These are phyloP conservation scores for Thermomucor indicae-seudaticae DNA, from an alignment of 371 early-diverging fungal genomes.

Conservation along the genomic window DNA sequence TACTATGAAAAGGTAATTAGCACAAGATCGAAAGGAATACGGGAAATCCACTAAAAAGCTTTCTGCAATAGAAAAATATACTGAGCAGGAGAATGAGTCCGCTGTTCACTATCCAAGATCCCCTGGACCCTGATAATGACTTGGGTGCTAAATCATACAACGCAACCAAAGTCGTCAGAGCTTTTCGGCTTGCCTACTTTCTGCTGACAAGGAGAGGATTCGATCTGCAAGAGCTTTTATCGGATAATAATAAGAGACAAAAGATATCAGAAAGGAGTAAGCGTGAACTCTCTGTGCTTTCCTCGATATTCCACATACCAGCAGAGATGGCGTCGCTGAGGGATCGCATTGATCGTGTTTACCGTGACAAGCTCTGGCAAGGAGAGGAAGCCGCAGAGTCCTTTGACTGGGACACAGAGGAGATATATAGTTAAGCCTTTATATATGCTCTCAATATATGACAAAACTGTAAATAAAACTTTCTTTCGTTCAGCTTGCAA, in stretches of 20 bases:
- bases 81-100: constrained; percentile 13
- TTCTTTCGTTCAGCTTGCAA: not conserved
- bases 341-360: constrained; percentile 1
- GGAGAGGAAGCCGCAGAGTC: constrained; percentile 1
- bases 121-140: constrained; percentile 58
- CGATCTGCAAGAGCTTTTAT: constrained; percentile 9
- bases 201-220: constrained; percentile 13
- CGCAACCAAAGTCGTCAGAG: constrained; percentile 4
- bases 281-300: not conserved
- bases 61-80: not conserved
- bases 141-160: constrained; percentile 45
- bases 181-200: constrained; percentile 22
- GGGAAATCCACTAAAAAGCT: not conserved
- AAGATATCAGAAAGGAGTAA: not conserved
- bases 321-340: not conserved
- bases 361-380: constrained; percentile 1
- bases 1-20: constrained; percentile 56
- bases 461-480: not conserved
- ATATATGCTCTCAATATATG: too few relatives aligned
- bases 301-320: not conserved
- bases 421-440: not conserved
- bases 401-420: constrained; percentile 1
- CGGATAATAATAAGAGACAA: not conserved
- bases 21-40: not conserved
- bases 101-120: constrained; percentile 56